Conservation (phyloP, 2,329 filamentous ascomycete genomes). For the Aspergillus brunneoviolaceus region DNA sequence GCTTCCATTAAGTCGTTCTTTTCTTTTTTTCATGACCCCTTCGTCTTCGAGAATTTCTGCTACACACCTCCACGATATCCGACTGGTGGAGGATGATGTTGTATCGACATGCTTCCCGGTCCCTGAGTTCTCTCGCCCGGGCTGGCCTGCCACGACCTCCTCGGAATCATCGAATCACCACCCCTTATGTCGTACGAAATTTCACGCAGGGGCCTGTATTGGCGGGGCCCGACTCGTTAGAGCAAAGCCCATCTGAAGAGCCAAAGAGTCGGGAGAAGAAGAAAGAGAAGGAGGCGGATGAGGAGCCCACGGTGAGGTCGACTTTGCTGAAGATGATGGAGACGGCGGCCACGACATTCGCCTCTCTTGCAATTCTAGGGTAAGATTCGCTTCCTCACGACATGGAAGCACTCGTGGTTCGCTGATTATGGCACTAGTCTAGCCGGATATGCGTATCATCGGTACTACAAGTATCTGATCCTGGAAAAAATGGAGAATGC, state of each 20-base stretch:
- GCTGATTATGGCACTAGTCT: conserved; percentile 34
- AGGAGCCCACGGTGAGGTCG: conserved; percentile 35
- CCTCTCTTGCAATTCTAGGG: conserved; percentile 71
- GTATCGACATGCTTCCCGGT: conserved; percentile 26
- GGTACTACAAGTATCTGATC: conserved; percentile 84
- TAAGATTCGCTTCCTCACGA: conserved; percentile 25
- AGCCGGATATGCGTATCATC: conserved; percentile 76
- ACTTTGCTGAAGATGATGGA: conserved; percentile 66
- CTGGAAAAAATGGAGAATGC: conserved; percentile 90
- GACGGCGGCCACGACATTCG: conserved; percentile 71
- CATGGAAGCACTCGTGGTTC: background rate
- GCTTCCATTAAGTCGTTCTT: background rate
- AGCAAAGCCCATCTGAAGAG: conserved; percentile 32
- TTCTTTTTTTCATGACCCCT: background rate
- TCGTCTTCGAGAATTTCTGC: background rate
- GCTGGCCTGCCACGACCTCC: conserved; percentile 18
- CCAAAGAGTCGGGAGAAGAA: conserved; percentile 25
- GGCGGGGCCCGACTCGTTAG: conserved; percentile 28
- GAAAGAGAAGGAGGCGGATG: conserved; percentile 27
- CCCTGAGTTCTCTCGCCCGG: conserved; percentile 20
- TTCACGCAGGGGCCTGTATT: conserved; percentile 25
- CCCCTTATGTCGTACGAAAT: conserved; percentile 22
- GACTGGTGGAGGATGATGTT: conserved; percentile 22
- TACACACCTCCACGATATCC: background rate
- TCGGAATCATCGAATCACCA: conserved; percentile 12